Base-by-base conservation (phyloP, 768 basidiomycete genomes). In the Boletales sp. region DNA sequence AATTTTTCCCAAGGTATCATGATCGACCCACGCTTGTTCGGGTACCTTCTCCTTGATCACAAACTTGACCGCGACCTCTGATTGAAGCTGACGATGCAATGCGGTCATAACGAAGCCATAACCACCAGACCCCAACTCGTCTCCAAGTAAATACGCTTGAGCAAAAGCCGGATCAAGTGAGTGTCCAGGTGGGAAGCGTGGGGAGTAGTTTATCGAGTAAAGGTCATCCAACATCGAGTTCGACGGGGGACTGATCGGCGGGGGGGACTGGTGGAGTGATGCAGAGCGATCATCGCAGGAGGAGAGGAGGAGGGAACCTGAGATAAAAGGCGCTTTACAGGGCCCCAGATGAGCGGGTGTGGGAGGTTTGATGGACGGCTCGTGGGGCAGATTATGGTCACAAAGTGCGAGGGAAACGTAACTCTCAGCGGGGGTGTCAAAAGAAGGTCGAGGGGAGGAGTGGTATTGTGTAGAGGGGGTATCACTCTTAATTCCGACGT, bases 31-130 rank as follows among this genome's bases (percentile, higher is more conserved):
- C 7, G 68, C 69, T 51, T 77, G 75, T 15, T 76, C 75, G 0
- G 79, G 79, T 1, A 84, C 75, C 53, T 82, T 79, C 45, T 74
- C 78, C 68, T 91, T 94, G 72, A 88, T 81, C 62, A 97, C 93
- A 67, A 97, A 96, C 71, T 97, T 97, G 68, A 96, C 88, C 0
- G 94, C 94, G 46, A 94, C 93, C 64, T 93, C 88, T 50, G 73
- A 67, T 0, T 75, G 75, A 41, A 79, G 75, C 30, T 56, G 58
- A 13, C 80, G 81, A 62, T 90, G 81, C 33, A 74, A 70, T 10
- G 91, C 93, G 3, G 87, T 87, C 79, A 95, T 89, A 25, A 97
- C 94, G 65, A 97, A 96, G 2, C 94, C 94, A 64, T 94, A 97
- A 15, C 94, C 94, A 39, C 94, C 94, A 10, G 84, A 83, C 37